These are phyloP conservation scores for Aspergillus chevalieri DNA, from an alignment of 2,329 filamentous ascomycete genomes.

Conservation along the genomic window DNA sequence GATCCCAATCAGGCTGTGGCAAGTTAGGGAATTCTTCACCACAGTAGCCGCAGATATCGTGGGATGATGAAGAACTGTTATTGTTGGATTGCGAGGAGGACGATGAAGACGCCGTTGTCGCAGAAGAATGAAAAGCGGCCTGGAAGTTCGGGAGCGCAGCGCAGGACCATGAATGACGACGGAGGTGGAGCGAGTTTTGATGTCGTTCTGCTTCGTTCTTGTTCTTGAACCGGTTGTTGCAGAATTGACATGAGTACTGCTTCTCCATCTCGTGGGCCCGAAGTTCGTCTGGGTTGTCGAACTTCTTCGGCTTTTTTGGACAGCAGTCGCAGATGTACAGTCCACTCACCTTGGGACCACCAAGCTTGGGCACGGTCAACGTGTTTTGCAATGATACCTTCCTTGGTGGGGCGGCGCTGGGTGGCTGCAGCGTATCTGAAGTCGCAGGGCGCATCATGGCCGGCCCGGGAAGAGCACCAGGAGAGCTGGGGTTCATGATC, in stretches of 20 bases:
- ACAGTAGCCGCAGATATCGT: conserved; percentile 88
- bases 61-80: conserved; percentile 28
- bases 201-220: conserved; percentile 97
- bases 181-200: conserved; percentile 88
- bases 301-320: conserved; percentile 94
- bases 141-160: conserved; percentile 70
- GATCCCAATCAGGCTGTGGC: conserved; percentile 79
- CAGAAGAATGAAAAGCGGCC: conserved; percentile 70
- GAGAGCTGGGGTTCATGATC: conserved; percentile 43
- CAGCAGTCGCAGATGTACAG: conserved; percentile 84
- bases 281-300: conserved; percentile 76
- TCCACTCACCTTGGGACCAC: conserved; percentile 47
- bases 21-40: conserved; percentile 78
- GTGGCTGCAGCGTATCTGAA: conserved; percentile 33
- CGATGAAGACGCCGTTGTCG: conserved; percentile 44
- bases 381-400: conserved; percentile 44
- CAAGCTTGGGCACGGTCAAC: conserved; percentile 27
- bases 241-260: conserved; percentile 89
- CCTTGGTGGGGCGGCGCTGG: conserved; percentile 33
- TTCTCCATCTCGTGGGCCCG: conserved; percentile 90
- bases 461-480: conserved; percentile 35
- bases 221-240: conserved; percentile 95
- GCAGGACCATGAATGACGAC: conserved; percentile 94
- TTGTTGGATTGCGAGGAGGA: conserved; percentile 28
- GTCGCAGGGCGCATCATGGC: conserved; percentile 31